Percentiles rank a stretch among this genome's conserved stretches.
Conservation (phyloP, 2,329 filamentous ascomycete genomes). For the Falciphora oryzae region DNA sequence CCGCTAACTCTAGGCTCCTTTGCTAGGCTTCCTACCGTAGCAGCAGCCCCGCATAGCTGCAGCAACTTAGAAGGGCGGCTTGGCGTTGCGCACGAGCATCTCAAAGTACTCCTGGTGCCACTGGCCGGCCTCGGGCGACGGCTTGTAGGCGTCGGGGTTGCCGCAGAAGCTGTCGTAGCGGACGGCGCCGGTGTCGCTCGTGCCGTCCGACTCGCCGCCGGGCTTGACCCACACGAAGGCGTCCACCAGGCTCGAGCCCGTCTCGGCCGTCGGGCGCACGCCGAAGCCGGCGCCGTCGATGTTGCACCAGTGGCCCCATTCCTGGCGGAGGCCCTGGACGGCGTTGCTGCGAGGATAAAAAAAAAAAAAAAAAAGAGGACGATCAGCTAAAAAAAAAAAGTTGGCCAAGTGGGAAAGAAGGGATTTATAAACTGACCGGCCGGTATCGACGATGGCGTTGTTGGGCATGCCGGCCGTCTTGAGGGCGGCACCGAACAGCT, state of each 20-base stretch:
- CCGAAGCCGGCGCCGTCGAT: constrained; percentile 56
- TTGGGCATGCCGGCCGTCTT: constrained; percentile 31
- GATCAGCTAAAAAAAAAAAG: too few species aligned
- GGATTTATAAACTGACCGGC: neutral
- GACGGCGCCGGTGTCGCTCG: constrained; percentile 26
- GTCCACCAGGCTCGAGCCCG: constrained; percentile 49
- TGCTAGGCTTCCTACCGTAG: too few species aligned
- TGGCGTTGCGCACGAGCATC: constrained; percentile 35
- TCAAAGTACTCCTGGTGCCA: constrained; percentile 41
- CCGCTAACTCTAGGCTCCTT: too few species aligned
- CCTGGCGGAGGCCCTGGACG: constrained; percentile 33
- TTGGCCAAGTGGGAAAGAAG: neutral
- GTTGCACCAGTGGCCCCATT: constrained; percentile 46
- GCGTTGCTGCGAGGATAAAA: constrained; percentile 29
- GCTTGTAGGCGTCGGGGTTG: constrained; percentile 31
- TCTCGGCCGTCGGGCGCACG: constrained; percentile 47
- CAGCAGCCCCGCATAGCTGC: neutral
- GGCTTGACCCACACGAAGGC: constrained; percentile 65
- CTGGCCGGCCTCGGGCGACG: constrained; percentile 33
- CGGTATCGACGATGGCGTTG: constrained; percentile 36
- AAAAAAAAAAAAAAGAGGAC: too few species aligned
- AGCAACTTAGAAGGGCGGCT: constrained; percentile 20
- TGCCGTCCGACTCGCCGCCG: constrained; percentile 45
- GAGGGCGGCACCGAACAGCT: constrained; percentile 31
- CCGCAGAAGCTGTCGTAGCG: constrained; percentile 33